phyloP scores from a whole-genome alignment of 139 green algal genomes.

The Coelastrella sp. region DNA sequence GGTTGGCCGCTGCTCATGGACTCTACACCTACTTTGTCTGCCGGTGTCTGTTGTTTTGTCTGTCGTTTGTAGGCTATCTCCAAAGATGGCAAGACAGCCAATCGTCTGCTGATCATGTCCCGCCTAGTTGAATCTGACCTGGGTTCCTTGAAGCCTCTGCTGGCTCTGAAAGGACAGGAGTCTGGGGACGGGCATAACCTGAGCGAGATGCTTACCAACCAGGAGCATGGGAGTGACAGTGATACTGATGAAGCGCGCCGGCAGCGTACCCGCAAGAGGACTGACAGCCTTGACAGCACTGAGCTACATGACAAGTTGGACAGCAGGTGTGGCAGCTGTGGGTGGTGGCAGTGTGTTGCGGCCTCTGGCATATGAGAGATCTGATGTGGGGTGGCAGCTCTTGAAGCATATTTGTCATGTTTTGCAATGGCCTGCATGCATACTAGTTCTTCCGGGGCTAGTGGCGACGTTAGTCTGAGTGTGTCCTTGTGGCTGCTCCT shows the following conservation, averaged over 20 bases:
- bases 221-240: neutral
- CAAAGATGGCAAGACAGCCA: slow-evolving; percentile 49
- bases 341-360: too few relatives aligned
- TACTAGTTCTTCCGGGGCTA: too few relatives aligned
- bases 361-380: too few relatives aligned
- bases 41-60: neutral
- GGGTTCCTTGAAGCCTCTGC: slow-evolving; percentile 17
- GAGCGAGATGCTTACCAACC: too few relatives aligned
- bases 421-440: too few relatives aligned
- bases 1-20: too few relatives aligned
- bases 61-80: slow-evolving; percentile 36
- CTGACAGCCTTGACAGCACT: neutral
- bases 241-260: neutral
- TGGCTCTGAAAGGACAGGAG: slow-evolving; percentile 22
- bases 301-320: slow-evolving; percentile 27
- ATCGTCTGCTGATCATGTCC: slow-evolving; percentile 24
- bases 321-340: neutral
- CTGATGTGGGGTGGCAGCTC: too few relatives aligned
- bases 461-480: too few relatives aligned
- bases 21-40: too few relatives aligned
- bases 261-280: too few relatives aligned
- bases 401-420: too few relatives aligned
- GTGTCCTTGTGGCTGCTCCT: too few relatives aligned
- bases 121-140: slow-evolving; percentile 2
- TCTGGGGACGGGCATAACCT: neutral